Percentiles rank a stretch among this genome's conserved stretches.
These are phyloP conservation scores for Gnomoniopsis smithogilvyi DNA, from an alignment of 2,329 filamentous ascomycete species.

Conservation along the genomic window DNA sequence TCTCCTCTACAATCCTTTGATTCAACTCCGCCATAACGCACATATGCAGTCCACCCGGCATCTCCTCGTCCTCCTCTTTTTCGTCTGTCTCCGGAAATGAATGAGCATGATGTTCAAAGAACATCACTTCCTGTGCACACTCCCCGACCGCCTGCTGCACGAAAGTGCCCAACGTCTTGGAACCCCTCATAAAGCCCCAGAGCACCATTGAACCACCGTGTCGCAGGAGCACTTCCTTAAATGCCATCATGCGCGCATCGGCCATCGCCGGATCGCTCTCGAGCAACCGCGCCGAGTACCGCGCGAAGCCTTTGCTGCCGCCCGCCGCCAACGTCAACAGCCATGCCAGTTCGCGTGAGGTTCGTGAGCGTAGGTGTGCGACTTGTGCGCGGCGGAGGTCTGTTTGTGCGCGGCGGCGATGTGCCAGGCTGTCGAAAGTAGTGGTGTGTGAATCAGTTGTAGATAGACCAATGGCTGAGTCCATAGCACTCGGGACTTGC, in stretches of 20 bases:
- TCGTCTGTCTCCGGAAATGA: neutral
- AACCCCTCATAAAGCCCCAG: constrained; percentile 13
- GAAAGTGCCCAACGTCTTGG: neutral
- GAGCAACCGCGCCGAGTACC: neutral
- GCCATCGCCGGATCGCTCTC: constrained; percentile 7
- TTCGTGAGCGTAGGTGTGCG: neutral
- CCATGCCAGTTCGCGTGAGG: neutral
- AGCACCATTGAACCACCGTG: constrained; percentile 9
- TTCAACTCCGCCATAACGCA: constrained; percentile 12
- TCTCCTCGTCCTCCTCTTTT: neutral
- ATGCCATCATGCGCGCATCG: constrained; percentile 9
- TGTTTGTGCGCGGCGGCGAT: neutral
- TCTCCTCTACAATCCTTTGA: neutral
- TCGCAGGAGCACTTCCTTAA: constrained; percentile 14
- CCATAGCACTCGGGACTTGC: neutral
- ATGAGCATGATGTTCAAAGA: neutral
- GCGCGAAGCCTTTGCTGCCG: neutral
- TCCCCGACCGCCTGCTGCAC: neutral
- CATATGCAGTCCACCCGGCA: constrained; percentile 7
- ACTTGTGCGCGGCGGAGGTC: neutral
- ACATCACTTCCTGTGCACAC: constrained; percentile 3
- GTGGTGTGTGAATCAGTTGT: neutral
- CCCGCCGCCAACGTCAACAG: constrained; percentile 1
- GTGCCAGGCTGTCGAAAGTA: neutral
- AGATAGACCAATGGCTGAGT: neutral